phyloP scores from a whole-genome alignment of 192 early-diverging fungal species.

The Coemansia sp. region DNA sequence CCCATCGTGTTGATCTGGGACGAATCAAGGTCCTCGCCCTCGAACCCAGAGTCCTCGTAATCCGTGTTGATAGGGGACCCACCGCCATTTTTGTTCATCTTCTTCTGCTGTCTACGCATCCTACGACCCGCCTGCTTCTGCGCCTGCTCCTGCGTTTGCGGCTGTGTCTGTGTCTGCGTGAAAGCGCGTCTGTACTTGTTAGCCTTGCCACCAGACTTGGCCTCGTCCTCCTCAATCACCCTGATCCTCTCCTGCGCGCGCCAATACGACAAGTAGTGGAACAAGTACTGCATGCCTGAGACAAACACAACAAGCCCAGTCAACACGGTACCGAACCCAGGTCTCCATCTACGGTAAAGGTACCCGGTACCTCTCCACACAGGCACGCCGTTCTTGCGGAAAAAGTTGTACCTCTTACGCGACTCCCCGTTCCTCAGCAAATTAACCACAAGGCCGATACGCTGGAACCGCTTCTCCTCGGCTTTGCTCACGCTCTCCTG shows the following conservation, averaged over 20 bases:
- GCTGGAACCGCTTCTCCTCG: conserved; percentile 63
- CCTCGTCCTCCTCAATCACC: conserved; percentile 29
- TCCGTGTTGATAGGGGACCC: conserved; percentile 7
- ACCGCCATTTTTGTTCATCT: background rate
- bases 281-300: conserved; percentile 67
- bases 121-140: conserved; percentile 18
- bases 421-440: conserved; percentile 64
- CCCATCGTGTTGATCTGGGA: conserved; percentile 45
- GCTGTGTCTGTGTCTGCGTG: background rate
- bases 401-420: conserved; percentile 78
- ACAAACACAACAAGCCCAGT: conserved; percentile 58
- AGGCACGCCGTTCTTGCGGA: conserved; percentile 78
- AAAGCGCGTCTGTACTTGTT: background rate
- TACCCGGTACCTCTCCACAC: conserved; percentile 79
- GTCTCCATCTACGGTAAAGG: conserved; percentile 70
- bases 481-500: conserved; percentile 21
- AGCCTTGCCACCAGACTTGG: conserved; percentile 12
- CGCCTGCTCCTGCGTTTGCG: conserved; percentile 7
- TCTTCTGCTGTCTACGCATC: conserved; percentile 24
- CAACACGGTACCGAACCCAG: conserved; percentile 63
- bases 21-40: conserved; percentile 31
- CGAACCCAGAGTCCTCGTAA: conserved; percentile 40
- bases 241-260: conserved; percentile 62
- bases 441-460: conserved; percentile 63
- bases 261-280: conserved; percentile 59